These are phyloP conservation scores for Odonthalia washingtoniensis DNA, from an alignment of 31 red algal genomes.

Conservation along the genomic window DNA sequence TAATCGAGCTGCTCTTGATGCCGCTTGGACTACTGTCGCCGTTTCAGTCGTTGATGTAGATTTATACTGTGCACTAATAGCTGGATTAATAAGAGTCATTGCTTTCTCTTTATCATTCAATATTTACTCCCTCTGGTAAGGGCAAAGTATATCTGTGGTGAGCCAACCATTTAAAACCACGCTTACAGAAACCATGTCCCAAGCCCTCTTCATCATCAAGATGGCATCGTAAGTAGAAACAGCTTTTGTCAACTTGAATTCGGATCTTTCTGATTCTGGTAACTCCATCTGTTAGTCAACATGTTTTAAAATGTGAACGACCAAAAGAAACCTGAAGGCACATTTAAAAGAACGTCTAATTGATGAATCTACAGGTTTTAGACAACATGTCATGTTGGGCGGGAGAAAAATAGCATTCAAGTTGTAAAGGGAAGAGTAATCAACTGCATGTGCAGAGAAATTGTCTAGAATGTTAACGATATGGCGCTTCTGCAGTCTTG, in stretches of 20 bases:
- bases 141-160: conserved; percentile 9
- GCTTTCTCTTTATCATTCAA: too few relatives aligned
- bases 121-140: too few relatives aligned
- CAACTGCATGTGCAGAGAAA: conserved; percentile 29
- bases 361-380: conserved; percentile 18
- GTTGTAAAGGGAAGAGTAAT: conserved; percentile 1
- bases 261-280: neutral
- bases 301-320: conserved; percentile 10
- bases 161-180: conserved; percentile 24
- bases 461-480: conserved; percentile 25
- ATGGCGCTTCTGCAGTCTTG: neutral
- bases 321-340: conserved; percentile 1
- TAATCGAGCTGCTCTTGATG: too few relatives aligned
- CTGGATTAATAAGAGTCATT: too few relatives aligned
- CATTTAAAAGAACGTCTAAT: conserved; percentile 44
- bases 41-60: too few relatives aligned
- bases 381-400: conserved; percentile 5
- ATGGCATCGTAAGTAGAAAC: conserved; percentile 4
- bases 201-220: neutral
- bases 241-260: neutral
- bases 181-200: conserved; percentile 10
- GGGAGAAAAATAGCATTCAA: conserved; percentile 13
- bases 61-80: too few relatives aligned
- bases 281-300: neutral
- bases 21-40: too few relatives aligned